phyloP scores from a whole-genome alignment of 257 asterid genomes.

The Solanum chilense region DNA sequence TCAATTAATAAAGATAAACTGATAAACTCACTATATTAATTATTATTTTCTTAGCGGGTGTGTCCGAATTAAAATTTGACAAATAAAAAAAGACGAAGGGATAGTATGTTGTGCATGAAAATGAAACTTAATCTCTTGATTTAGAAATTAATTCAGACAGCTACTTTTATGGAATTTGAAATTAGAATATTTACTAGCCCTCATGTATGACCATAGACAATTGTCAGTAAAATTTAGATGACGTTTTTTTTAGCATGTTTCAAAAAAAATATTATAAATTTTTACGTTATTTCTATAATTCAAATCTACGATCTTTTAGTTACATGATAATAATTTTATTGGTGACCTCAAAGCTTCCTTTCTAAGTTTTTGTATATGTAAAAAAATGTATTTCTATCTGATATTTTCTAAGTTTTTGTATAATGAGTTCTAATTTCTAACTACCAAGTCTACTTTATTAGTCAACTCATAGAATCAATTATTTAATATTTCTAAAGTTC shows the following conservation, averaged over 20 bases:
- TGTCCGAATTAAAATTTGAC: not conserved
- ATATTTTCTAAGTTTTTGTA: too few species aligned
- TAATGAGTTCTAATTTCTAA: not conserved
- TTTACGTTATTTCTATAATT: too few species aligned
- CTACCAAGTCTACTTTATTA: constrained; percentile 19
- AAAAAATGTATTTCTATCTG: not conserved
- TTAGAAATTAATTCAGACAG: constrained; percentile 18
- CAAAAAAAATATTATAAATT: too few species aligned
- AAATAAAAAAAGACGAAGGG: too few species aligned
- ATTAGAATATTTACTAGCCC: constrained; percentile 35
- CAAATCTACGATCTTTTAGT: not conserved
- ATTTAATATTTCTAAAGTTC: not conserved
- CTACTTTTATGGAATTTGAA: constrained; percentile 13
- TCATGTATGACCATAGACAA: constrained; percentile 20
- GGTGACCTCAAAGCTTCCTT: not conserved
- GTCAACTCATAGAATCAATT: not conserved
- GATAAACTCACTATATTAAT: too few species aligned
- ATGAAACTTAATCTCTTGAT: not conserved
- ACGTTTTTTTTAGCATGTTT: too few species aligned
- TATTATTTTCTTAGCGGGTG: too few species aligned
- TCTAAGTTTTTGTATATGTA: too few species aligned
- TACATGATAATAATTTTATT: not conserved
- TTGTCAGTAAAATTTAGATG: not conserved
- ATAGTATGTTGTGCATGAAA: too few species aligned
- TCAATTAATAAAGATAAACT: too few species aligned